A percentile compares a stretch with the other conserved stretches of the same genome.
Conservation (phyloP, 768 basidiomycete species). For the Grammothele lineata region DNA sequence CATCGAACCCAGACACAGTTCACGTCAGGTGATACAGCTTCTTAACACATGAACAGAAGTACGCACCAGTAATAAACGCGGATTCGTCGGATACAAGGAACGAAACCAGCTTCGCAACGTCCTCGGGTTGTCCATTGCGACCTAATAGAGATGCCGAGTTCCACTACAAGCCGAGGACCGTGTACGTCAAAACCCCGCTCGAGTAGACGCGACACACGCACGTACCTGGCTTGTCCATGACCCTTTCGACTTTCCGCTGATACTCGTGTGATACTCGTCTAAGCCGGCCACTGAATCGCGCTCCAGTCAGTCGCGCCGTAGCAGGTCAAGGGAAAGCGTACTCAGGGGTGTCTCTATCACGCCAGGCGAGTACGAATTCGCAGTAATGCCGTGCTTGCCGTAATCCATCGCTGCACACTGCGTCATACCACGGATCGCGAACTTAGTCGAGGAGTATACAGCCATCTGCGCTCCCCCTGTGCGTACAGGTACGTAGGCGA, state of each 20-base stretch:
- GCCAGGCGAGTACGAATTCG: slow-evolving; percentile 26
- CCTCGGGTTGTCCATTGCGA: slow-evolving; percentile 26
- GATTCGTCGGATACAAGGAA: slow-evolving; percentile 27
- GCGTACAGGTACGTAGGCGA: too few species aligned
- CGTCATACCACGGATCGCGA: slow-evolving; percentile 23
- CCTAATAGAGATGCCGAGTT: slow-evolving; percentile 18
- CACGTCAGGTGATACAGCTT: background rate
- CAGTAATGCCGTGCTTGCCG: slow-evolving; percentile 21
- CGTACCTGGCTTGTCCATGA: slow-evolving; percentile 4
- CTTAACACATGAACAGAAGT: background rate
- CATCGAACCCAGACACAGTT: too few species aligned
- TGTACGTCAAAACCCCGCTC: background rate
- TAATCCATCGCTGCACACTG: slow-evolving; percentile 22
- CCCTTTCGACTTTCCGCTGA: slow-evolving; percentile 8
- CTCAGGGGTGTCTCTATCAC: slow-evolving; percentile 15
- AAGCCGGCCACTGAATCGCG: slow-evolving; percentile 2
- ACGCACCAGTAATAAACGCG: slow-evolving; percentile 27
- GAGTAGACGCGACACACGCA: background rate
- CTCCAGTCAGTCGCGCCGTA: background rate
- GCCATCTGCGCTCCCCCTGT: slow-evolving; percentile 1
- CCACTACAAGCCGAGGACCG: too few species aligned
- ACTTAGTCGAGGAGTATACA: slow-evolving; percentile 24
- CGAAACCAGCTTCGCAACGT: slow-evolving; percentile 28
- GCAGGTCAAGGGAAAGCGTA: background rate
- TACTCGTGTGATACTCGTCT: slow-evolving; percentile 14